These are phyloP conservation scores for Penicillium brasilianum DNA, from an alignment of 2,329 filamentous ascomycete species.

Conservation along the genomic window DNA sequence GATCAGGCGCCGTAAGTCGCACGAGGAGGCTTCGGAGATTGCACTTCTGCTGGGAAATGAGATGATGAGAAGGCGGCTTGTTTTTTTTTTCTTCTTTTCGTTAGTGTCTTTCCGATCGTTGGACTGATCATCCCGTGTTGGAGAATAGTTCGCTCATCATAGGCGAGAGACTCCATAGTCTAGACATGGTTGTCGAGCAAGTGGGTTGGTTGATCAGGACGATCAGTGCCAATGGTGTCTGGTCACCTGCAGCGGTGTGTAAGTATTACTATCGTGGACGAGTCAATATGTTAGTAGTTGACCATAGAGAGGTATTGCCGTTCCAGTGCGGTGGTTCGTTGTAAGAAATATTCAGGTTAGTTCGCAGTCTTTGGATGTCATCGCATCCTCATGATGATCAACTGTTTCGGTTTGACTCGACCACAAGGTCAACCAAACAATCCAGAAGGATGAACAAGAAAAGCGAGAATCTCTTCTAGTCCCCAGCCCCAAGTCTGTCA, in stretches of 20 bases:
- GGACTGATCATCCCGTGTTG: background rate
- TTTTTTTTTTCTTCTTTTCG: background rate
- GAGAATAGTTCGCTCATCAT: background rate
- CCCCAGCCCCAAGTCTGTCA: background rate
- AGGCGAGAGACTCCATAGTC: background rate
- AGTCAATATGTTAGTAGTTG: background rate
- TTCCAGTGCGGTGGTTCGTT: background rate
- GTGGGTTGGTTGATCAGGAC: conserved; percentile 1
- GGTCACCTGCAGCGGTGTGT: background rate
- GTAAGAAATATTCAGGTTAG: background rate
- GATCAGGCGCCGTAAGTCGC: background rate
- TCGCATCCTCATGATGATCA: background rate
- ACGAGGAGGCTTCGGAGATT: conserved; percentile 13
- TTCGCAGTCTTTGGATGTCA: background rate
- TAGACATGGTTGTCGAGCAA: background rate
- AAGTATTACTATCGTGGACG: background rate
- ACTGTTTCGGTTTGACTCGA: background rate
- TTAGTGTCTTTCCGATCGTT: background rate
- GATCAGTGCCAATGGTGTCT: background rate
- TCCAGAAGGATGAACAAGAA: background rate
- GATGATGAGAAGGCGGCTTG: background rate
- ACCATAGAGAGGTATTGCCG: background rate
- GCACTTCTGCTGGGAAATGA: background rate
- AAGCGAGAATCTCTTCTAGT: background rate
- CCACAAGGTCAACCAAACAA: background rate